These are phyloP conservation scores for Naganishia vaughanmartiniae DNA, from an alignment of 768 basidiomycete genomes.

Conservation along the genomic window DNA sequence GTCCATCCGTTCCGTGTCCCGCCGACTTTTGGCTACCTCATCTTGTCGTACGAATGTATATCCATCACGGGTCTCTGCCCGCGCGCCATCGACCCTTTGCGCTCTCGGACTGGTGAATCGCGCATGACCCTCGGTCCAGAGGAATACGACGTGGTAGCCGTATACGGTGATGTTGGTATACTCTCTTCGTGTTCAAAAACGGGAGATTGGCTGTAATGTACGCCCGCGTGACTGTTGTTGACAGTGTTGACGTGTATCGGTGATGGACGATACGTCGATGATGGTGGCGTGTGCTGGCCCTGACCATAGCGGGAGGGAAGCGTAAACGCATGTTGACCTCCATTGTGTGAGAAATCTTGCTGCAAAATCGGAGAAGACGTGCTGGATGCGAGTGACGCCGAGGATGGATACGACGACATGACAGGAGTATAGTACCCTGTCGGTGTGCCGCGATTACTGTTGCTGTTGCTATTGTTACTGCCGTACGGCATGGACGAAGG, in stretches of 20 bases:
- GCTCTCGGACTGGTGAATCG: constrained; percentile 17
- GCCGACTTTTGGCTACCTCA: not conserved
- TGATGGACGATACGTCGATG: not conserved
- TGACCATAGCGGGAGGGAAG: constrained; percentile 2
- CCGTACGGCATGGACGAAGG: constrained; percentile 4
- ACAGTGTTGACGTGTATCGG: constrained; percentile 1
- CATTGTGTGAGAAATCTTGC: not conserved
- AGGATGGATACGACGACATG: constrained; percentile 16
- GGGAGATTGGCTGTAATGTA: not conserved
- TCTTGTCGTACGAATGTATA: constrained; percentile 6
- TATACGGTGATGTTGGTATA: constrained; percentile 15
- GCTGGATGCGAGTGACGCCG: not conserved
- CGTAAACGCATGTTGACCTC: not conserved
- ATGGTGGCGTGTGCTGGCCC: not conserved
- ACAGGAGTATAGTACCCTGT: constrained; percentile 9
- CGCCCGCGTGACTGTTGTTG: not conserved
- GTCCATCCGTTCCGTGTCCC: not conserved
- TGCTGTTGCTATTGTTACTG: not conserved
- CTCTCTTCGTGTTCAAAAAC: constrained; percentile 5
- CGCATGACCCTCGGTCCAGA: constrained; percentile 9
- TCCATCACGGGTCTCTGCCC: constrained; percentile 11
- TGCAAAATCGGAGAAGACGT: constrained; percentile 1
- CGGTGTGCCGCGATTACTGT: not conserved
- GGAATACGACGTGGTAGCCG: constrained; percentile 19
- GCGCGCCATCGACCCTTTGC: constrained; percentile 11